Conservation (phyloP, 2,329 filamentous ascomycete species). For the Fusarium annulatum region DNA sequence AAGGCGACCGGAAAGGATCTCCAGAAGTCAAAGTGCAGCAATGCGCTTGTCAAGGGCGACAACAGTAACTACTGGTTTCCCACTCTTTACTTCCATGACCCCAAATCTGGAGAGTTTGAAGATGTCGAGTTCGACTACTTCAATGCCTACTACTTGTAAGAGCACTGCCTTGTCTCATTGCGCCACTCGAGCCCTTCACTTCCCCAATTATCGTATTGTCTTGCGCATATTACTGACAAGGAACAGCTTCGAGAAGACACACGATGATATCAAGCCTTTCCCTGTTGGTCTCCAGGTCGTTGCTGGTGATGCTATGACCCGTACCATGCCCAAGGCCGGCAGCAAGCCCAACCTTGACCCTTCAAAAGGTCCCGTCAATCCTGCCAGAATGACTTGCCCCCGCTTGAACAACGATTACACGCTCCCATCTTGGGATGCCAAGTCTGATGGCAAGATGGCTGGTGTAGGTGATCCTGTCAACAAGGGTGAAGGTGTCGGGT, state of each 20-base stretch:
- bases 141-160: slow-evolving; percentile 80
- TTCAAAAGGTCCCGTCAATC: slow-evolving; percentile 62
- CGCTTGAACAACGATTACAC: slow-evolving; percentile 59
- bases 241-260: slow-evolving; percentile 67
- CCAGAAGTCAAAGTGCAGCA: slow-evolving; percentile 73
- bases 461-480: slow-evolving; percentile 67
- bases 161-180: not conserved
- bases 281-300: slow-evolving; percentile 78
- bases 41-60: slow-evolving; percentile 75
- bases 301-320: slow-evolving; percentile 69
- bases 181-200: not conserved
- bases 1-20: slow-evolving; percentile 71
- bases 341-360: slow-evolving; percentile 63
- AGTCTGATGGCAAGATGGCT: slow-evolving; percentile 65
- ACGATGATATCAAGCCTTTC: slow-evolving; percentile 76
- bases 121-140: slow-evolving; percentile 77
- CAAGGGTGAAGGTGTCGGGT: slow-evolving; percentile 68
- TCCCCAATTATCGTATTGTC: not conserved
- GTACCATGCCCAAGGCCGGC: slow-evolving; percentile 66
- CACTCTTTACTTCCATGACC: slow-evolving; percentile 73
- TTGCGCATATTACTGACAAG: slow-evolving; percentile 20
- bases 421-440: slow-evolving; percentile 63
- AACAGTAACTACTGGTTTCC: slow-evolving; percentile 84
- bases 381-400: slow-evolving; percentile 71
- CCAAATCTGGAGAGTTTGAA: slow-evolving; percentile 71